A percentile compares a stretch with the other conserved stretches of the same genome.
phyloP scores from a whole-genome alignment of 2,329 filamentous ascomycete genomes.

The Talaromyces funiculosus region DNA sequence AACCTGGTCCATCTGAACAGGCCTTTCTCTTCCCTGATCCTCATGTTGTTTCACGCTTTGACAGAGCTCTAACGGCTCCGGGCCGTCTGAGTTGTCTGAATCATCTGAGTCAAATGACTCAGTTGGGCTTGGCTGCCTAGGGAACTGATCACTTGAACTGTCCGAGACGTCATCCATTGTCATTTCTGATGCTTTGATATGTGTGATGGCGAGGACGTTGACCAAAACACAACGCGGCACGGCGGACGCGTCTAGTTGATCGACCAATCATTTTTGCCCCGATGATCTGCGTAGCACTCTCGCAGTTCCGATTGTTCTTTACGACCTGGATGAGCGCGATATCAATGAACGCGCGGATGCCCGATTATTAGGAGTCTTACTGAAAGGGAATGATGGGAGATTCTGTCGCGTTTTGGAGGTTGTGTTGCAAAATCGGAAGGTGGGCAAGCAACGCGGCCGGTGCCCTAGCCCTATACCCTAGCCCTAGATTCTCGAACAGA shows the following conservation, averaged over 20 bases:
- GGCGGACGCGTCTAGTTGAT: background rate
- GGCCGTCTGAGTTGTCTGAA: too few species aligned
- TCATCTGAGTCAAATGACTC: too few species aligned
- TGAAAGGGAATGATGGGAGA: background rate
- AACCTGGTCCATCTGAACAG: too few species aligned
- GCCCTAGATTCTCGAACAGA: background rate
- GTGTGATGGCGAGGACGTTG: background rate
- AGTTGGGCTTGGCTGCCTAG: too few species aligned
- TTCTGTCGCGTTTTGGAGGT: background rate
- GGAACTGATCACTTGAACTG: too few species aligned
- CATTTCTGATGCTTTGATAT: background rate
- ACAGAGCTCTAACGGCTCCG: too few species aligned
- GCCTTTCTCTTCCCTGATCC: too few species aligned
- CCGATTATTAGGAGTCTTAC: too few species aligned
- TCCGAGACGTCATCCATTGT: background rate
- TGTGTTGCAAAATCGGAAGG: background rate
- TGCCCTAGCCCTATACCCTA: background rate
- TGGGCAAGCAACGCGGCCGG: background rate
- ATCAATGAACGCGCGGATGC: too few species aligned
- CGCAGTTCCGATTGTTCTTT: too few species aligned
- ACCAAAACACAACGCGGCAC: background rate
- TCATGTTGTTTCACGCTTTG: too few species aligned
- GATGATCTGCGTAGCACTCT: background rate
- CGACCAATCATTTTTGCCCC: background rate
- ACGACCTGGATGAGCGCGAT: too few species aligned